phyloP scores from a whole-genome alignment of 2,329 filamentous ascomycete species.

The Aureobasidium vineae region DNA sequence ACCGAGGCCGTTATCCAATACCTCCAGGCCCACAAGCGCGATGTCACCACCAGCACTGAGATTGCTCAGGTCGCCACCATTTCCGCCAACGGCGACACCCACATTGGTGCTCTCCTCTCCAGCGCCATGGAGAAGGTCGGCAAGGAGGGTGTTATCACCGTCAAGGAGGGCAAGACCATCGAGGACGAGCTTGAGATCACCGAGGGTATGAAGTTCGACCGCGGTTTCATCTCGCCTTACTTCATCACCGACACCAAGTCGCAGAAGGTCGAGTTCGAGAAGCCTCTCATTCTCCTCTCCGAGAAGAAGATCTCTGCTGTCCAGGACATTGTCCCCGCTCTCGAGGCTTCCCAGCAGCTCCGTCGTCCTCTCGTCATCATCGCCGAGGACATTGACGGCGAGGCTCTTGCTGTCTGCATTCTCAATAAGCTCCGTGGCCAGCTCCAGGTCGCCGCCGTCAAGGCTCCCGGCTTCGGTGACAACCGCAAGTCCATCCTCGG shows the following conservation, averaged over 20 bases:
- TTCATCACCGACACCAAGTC: conserved; percentile 99
- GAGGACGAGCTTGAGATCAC: conserved; percentile 97
- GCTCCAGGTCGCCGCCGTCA: conserved; percentile 97
- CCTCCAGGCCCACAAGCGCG: conserved; percentile 92
- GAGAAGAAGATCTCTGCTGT: conserved; percentile 99
- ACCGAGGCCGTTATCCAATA: conserved; percentile 94
- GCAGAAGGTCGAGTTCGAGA: conserved; percentile 99
- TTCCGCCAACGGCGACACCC: conserved; percentile 92
- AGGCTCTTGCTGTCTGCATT: conserved; percentile 97
- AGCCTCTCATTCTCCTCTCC: conserved; percentile 95
- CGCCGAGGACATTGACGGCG: conserved; percentile 97
- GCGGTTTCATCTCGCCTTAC: conserved; percentile 97
- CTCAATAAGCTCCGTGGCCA: conserved; percentile 99
- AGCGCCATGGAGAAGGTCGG: conserved; percentile 99
- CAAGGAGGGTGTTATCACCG: conserved; percentile 99
- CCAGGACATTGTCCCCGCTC: conserved; percentile 96
- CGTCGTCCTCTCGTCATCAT: conserved; percentile 97
- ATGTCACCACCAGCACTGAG: conserved; percentile 96
- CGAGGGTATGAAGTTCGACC: conserved; percentile 99
- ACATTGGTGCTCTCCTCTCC: conserved; percentile 93
- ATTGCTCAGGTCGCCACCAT: conserved; percentile 98
- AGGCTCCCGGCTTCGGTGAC: conserved; percentile 98
- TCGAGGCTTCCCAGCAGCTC: conserved; percentile 93
- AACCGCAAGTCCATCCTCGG: conserved; percentile 99
- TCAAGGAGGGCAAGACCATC: conserved; percentile 99